Base-by-base conservation (phyloP, 805 yeast genomes). In the Lipomyces yamanashiensis region DNA sequence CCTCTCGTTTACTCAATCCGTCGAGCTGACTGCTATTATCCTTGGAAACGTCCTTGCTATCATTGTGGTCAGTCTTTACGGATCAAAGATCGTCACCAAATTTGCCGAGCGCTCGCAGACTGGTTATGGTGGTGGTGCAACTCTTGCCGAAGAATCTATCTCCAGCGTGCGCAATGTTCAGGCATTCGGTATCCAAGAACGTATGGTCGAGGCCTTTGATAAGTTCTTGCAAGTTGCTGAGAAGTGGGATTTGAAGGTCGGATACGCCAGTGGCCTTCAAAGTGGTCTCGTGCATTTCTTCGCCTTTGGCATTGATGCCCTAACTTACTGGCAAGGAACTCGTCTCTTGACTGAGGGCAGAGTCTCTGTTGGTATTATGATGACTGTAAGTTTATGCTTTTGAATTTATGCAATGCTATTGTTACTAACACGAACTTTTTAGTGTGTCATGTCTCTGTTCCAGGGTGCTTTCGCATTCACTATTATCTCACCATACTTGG, bases 251-350 rank as follows among this genome's bases (percentile, higher is more conserved):
- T 56, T 66, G 64, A 66, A 67, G 62, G 70, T 73, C 47, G 77
- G 73, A 28, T 48, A 70, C 15, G 63, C 76, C 2, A 63, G 76
- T 44, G 72, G 77, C 13, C 34, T 71, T 47, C 75, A 78, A 79
- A 70, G 76, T 13, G 80, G 77, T 8, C 54, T 70, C n/a, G 70
- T 78, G n/a, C 77, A 79, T 78, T 64, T 74, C 2, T 70, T 72
- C 7, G 69, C 77, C 51, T 79, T 76, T 67, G 68, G 71, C 59
- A 72, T 75, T 21, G 80, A 79, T 60, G 79, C 80, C 3, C 68
- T 79, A 21, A 75, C 81, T 0, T 78, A 76, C 64, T 79, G 81
- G 81, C 77, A 78, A 59, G 81, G 81, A 6, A 76, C 80, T 4
- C 73, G 81, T 19, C 64, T 78, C 39, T 69, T 77, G 43, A 77